Evolutionary conservation across 2,329 filamentous ascomycete genomes (phyloP), one percentile per base, ranked within the genome.

Genomic region (Elsinoe fawcettii): DNA sequence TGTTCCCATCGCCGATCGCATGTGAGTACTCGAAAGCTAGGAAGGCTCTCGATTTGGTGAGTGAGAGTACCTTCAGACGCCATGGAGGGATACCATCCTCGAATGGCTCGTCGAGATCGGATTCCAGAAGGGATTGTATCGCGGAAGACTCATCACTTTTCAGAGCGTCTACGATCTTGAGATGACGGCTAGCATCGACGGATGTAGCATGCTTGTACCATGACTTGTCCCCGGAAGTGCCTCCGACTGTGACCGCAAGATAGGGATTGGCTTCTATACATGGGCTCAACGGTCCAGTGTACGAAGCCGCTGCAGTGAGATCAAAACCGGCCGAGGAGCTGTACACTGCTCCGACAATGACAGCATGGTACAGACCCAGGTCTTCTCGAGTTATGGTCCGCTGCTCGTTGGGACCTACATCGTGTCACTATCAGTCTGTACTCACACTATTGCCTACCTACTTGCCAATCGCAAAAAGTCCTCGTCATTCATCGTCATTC

Each of bases 11-110:
- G 6, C 71, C 73, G 2, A 75, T 65, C 1, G 67, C 64, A 63
- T 79, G 76, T 0, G 74, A 77, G 62, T 66, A 77, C 0, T 67
- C 64, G 55, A 76, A 77, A 0, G 69, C 65, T 5, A 76, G 65
- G 41, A 73, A 70, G 60, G 62, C 68, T 12, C 66, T 62, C 5
- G 14, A 62, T 5, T 43, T 30, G 1, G 44, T 16, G 1, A 74
- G 51, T 14, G 69, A 69, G 3, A 70, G 57, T 5, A 76, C 66
- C 30, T 71, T 63, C n/a, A 77, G 67, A 37, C 68, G 69, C 76
- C 76, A 78, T 20, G 73, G 72, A 5, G 75, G 75, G 0, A 65
- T 62, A 2, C 46, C 56, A 20, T 60, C 59, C 20, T 60, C 16
- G n/a, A 62, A 58, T 2, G 60, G 55, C 55, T 71, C 69, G 5